Percentiles rank a stretch among this genome's conserved stretches.
phyloP scores from a whole-genome alignment of 441 rosid species.

The Jatropha podagrica region DNA sequence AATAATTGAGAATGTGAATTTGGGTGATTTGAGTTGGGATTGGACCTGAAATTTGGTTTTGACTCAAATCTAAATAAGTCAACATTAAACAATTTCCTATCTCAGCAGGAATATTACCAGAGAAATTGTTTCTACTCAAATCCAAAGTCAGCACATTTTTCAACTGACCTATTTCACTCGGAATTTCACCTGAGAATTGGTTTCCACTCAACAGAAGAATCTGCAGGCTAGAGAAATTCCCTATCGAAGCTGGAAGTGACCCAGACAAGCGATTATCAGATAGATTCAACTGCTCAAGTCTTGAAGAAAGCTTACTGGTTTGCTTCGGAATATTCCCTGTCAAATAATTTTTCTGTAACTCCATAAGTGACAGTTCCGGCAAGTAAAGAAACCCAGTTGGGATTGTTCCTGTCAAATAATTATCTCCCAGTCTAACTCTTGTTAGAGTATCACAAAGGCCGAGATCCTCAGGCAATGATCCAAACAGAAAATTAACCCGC shows the following conservation, averaged over 20 bases:
- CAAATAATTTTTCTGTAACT: constrained; percentile 71
- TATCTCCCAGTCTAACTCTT: constrained; percentile 71
- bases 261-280: constrained; percentile 71
- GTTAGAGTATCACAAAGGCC: constrained; percentile 57
- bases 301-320: constrained; percentile 28
- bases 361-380: constrained; percentile 64
- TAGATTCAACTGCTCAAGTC: constrained; percentile 65
- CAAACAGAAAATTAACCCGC: constrained; percentile 76
- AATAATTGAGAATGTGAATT: constrained; percentile 60
- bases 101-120: constrained; percentile 61
- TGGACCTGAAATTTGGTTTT: constrained; percentile 70
- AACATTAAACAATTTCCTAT: constrained; percentile 58
- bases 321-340: constrained; percentile 45
- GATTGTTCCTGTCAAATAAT: constrained; percentile 65
- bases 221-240: constrained; percentile 63
- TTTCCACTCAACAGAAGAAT: constrained; percentile 56
- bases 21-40: constrained; percentile 62
- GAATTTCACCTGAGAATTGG: constrained; percentile 58
- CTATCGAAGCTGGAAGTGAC: constrained; percentile 56
- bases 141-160: constrained; percentile 57
- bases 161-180: constrained; percentile 55
- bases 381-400: constrained; percentile 71
- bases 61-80: constrained; percentile 77
- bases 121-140: constrained; percentile 65
- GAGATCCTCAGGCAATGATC: constrained; percentile 72